Evolutionary conservation across 2,329 filamentous ascomycete genomes (phyloP).

Genomic region (Fusarium sp.): DNA sequence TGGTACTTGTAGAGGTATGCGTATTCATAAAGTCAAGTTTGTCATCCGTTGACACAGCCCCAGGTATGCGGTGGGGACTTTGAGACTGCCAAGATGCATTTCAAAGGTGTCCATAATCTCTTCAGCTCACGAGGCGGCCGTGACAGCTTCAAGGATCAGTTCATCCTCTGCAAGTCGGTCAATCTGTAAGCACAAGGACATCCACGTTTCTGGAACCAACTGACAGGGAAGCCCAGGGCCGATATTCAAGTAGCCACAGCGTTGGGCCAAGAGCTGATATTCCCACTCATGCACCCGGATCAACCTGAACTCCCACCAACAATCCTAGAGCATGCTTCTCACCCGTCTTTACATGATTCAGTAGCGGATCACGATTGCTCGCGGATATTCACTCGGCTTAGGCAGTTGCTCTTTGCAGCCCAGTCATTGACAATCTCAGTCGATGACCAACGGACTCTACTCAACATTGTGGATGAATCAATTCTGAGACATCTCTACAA

Average conservation of each 20-base stretch:
- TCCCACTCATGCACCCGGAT: neutral
- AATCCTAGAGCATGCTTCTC: neutral
- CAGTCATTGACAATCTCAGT: neutral
- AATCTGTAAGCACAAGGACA: neutral
- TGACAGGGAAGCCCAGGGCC: neutral
- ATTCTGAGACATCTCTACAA: neutral
- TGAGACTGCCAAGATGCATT: neutral
- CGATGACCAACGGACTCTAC: neutral
- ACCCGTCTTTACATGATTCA: neutral
- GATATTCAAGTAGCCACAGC: neutral
- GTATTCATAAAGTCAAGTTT: too few relatives aligned
- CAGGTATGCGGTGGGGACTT: neutral
- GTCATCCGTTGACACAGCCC: too few relatives aligned
- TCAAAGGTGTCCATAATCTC: neutral
- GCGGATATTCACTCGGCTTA: neutral
- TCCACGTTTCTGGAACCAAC: too few relatives aligned
- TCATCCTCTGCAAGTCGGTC: neutral
- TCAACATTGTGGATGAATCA: neutral
- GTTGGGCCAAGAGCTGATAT: neutral
- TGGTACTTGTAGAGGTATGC: neutral
- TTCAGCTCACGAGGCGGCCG: neutral
- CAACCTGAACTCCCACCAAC: neutral
- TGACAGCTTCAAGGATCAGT: neutral
- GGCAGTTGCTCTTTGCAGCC: neutral
- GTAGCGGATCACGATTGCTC: neutral